phyloP scores from a whole-genome alignment of 2,329 filamentous ascomycete genomes.

The Akanthomyces uredinophilus region DNA sequence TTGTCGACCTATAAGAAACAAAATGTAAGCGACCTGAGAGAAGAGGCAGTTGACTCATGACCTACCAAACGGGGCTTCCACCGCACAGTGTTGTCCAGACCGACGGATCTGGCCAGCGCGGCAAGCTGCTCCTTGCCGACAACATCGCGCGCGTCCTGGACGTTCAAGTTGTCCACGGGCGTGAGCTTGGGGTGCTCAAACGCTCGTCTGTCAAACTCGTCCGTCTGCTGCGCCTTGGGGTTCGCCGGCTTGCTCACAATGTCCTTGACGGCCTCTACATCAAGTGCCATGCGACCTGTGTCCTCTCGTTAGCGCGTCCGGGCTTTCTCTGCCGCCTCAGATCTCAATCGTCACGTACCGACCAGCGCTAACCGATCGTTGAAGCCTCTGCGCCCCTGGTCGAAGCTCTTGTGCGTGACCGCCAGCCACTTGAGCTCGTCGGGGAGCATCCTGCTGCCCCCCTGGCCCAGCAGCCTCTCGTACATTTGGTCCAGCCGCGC shows the following conservation, averaged over 20 bases:
- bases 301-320: not conserved
- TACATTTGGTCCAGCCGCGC: conserved; percentile 73
- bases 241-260: conserved; percentile 31
- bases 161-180: conserved; percentile 67
- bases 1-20: conserved; percentile 50
- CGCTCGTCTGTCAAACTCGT: conserved; percentile 54
- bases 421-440: conserved; percentile 97
- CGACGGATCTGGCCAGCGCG: conserved; percentile 62
- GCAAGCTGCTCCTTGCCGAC: conserved; percentile 62
- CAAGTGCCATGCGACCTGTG: conserved; percentile 28
- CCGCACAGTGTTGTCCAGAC: conserved; percentile 69
- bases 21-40: not conserved
- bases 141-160: conserved; percentile 54
- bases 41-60: conserved; percentile 2
- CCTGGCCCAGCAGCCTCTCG: conserved; percentile 65
- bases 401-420: conserved; percentile 96
- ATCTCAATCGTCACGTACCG: conserved; percentile 47
- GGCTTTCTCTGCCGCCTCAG: not conserved
- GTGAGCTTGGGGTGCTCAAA: conserved; percentile 67
- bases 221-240: conserved; percentile 25
- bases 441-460: conserved; percentile 67
- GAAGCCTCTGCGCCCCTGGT: conserved; percentile 88
- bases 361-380: conserved; percentile 90
- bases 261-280: conserved; percentile 35
- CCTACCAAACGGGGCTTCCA: conserved; percentile 84